These are phyloP conservation scores for Irpex lacteus DNA, from an alignment of 1,284 basidiomycete genomes.

Conservation along the genomic window DNA sequence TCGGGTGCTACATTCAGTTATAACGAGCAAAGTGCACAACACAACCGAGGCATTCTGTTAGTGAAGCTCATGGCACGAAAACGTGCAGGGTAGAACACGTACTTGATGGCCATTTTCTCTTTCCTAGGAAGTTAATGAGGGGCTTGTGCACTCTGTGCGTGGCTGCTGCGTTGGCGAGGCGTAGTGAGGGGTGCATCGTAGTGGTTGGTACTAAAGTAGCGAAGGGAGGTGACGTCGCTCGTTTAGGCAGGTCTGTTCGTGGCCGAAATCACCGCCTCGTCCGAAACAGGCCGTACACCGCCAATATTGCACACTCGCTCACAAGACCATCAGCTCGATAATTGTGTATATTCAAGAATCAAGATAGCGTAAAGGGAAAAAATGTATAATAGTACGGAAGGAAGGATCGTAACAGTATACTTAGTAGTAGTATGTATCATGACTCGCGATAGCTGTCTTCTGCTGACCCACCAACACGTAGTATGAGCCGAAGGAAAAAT, in stretches of 20 bases:
- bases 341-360: too few relatives aligned
- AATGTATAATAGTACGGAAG: too few relatives aligned
- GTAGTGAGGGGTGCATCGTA: slow-evolving; percentile 47
- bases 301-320: too few relatives aligned
- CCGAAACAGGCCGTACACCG: neutral
- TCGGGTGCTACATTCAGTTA: slow-evolving; percentile 43
- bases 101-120: slow-evolving; percentile 61
- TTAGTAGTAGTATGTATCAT: too few relatives aligned
- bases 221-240: neutral
- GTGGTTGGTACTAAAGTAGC: neutral
- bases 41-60: neutral
- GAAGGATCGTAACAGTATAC: too few relatives aligned
- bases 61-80: neutral
- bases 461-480: too few relatives aligned
- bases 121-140: slow-evolving; percentile 80
- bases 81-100: slow-evolving; percentile 20
- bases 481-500: too few relatives aligned
- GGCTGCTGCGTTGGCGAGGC: slow-evolving; percentile 30
- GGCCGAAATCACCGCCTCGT: neutral
- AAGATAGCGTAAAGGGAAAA: too few relatives aligned
- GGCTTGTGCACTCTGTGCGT: slow-evolving; percentile 50
- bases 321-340: too few relatives aligned
- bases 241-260: neutral
- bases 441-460: too few relatives aligned
- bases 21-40: neutral